Base-by-base conservation (phyloP, 345 rosid species). In the Salix brachista region DNA sequence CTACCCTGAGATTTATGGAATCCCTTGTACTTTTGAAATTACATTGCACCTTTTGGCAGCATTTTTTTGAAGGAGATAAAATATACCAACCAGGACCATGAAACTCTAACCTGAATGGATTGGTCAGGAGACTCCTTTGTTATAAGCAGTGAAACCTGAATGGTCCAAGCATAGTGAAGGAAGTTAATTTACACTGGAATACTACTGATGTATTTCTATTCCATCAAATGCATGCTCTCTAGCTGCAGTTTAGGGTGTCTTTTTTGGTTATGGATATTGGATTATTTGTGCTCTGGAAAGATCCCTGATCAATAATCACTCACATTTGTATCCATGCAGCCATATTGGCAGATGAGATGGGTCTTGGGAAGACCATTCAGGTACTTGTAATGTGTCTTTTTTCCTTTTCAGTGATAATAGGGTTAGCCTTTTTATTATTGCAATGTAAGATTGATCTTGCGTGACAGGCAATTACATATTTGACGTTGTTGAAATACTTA, bases 351-450 rank as follows among this genome's bases (percentile, higher is more conserved):
- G 98, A 94, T 83, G 98, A 96, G 90, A 96, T 91, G 99, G 97
- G 99, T 82, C 97, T 96, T 54, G 97, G 99, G 76, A 96, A 94
- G 90, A 96, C 99, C 73, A 88, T 96, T 83, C 98, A 96, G 99
- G 99, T 96, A 78, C 46, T 34, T 74, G 68, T 10, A 30, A 52
- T 80, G 65, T 37, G 62, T 75, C 65, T 28, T 70, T 52, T 69
- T 25, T 61, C 67, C 25, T 36, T 74, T 62, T 26, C 50, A 16
- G 58, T 32, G 68, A 41, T 30, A 8, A 14, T 8, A 26, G 37
- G 32, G 37, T 21, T 80, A 19, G 26, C 50, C 54, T 39, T 25
- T n/a, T 18, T 34, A 19, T 73, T 61, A 3, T 42, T 39, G n/a
- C 25, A 69, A 48, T 34, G 46, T 41, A 78, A 80, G 80, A 41